A percentile compares a stretch with the other conserved stretches of the same genome.
Evolutionary conservation across 169 alveolate genomes (phyloP).

Genomic region (Miamiensis avidus): DNA sequence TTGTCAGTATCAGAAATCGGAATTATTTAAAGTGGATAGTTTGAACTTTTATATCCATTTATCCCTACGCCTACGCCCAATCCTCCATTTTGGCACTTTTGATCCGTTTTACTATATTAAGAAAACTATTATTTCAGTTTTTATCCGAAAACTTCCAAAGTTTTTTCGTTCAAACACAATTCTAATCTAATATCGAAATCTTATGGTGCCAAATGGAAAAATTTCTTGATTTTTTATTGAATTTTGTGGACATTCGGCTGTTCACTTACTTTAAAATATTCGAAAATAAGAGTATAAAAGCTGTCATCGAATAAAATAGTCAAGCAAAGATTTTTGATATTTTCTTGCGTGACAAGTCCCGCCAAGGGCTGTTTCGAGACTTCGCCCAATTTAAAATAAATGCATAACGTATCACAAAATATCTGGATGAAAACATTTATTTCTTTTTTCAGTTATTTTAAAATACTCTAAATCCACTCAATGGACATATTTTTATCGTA

Average conservation of each 20-base stretch:
- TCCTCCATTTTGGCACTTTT: not conserved
- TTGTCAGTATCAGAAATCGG: too few species aligned
- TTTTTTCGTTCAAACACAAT: not conserved
- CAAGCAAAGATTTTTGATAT: not conserved
- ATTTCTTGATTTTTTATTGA: not conserved
- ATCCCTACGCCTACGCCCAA: not conserved
- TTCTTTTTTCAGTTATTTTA: not conserved
- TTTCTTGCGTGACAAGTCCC: not conserved
- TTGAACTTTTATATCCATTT: not conserved
- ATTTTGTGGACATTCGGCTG: not conserved
- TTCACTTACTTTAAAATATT: too few species aligned
- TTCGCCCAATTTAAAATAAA: not conserved
- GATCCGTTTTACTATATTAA: not conserved
- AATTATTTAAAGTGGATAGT: too few species aligned
- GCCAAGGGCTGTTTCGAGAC: not conserved
- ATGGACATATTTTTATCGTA: too few species aligned
- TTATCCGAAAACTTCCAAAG: not conserved
- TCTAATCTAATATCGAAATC: not conserved
- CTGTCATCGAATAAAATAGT: not conserved
- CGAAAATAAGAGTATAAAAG: not conserved
- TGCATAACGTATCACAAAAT: not conserved
- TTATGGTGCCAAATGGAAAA: not conserved
- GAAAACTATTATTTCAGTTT: not conserved
- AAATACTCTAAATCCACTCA: not conserved
- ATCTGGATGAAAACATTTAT: too few species aligned